Base-by-base conservation (phyloP, 306 rosid species). In the Arachis hypogaea region DNA sequence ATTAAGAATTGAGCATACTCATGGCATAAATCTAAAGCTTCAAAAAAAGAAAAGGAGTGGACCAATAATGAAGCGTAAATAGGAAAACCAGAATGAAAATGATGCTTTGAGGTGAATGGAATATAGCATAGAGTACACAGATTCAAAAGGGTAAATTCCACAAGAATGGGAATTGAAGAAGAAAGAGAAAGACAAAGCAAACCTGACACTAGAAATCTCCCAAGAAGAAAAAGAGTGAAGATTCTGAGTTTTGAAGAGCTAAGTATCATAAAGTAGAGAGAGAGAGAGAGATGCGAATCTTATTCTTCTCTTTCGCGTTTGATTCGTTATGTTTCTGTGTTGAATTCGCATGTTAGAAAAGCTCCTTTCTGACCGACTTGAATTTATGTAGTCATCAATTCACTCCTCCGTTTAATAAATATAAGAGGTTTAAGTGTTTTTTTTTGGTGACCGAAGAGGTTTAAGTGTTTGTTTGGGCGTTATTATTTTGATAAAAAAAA, bases 231-330 rank as follows among this genome's bases (percentile, higher is more conserved):
- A 52, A 8, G 3, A 52, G 9, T 16, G n/a, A 5, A n/a, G 4
- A 52, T 14, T 52, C 16, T 52, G 33, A 70, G 50, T 18, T 38
- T 49, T 49, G 36, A 41, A 0, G 58, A 56, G 52, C 28, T 41
- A 69, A 56, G 18, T 9, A 80, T 46, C 36, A 11, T 14, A 10
- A 49, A 49, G 18, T 46, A 77, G 22, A 2, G 46, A 43, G 12
- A 77, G 38, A 28, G 79, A 68, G 78, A 71, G 77, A 85, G 75
- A 69, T 80, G 38, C 65, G 45, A 58, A 65, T 80, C 82, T 70
- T 22, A 22, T 22, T 40, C 38, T 50, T 40, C 46, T 73, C 1
- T 14, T 51, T 49, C 54, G 12, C 5, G 57, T n/a, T 51, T 51
- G 44, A 7, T 43, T 42, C 10, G 49, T 1, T 47, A 30, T 22